Evolutionary conservation across 202 grass and related monocot species (phyloP).

Genomic region (Schoenoplectus triqueter): DNA sequence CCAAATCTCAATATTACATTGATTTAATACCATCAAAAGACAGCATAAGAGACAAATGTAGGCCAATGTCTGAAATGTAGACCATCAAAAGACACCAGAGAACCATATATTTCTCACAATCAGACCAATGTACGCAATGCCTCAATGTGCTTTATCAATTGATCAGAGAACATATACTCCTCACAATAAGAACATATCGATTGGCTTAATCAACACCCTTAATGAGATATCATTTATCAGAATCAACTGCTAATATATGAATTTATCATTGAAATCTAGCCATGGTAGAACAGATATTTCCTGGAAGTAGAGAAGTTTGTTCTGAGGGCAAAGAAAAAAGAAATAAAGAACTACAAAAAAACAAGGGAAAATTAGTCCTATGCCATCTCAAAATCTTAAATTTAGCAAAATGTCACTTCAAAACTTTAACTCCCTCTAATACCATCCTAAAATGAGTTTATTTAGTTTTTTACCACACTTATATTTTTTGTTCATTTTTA

Average conservation of each 20-base stretch:
- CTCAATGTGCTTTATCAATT: slow-evolving; percentile 5
- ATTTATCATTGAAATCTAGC: not conserved
- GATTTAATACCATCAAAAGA: not conserved
- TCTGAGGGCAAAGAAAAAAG: not conserved
- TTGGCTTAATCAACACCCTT: not conserved
- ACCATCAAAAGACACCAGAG: no score
- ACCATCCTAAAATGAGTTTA: no score
- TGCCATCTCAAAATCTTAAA: no score
- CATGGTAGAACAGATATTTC: slow-evolving; percentile 3
- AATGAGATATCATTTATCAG: slow-evolving; percentile 19
- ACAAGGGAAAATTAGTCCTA: no score
- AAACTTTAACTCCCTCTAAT: no score
- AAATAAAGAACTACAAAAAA: not conserved
- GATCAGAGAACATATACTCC: not conserved
- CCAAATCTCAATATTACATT: not conserved
- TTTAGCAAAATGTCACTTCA: no score
- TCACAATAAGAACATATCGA: not conserved
- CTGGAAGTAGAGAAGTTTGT: not conserved
- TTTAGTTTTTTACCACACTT: no score
- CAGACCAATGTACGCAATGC: not conserved
- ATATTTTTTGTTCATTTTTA: no score
- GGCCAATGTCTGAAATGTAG: not conserved
- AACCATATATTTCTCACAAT: no score
- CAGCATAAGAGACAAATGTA: not conserved
- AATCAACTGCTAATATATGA: slow-evolving; percentile 14